These are phyloP conservation scores for Yarrowia phangngaensis DNA, from an alignment of 805 yeast genomes.

Conservation along the genomic window DNA sequence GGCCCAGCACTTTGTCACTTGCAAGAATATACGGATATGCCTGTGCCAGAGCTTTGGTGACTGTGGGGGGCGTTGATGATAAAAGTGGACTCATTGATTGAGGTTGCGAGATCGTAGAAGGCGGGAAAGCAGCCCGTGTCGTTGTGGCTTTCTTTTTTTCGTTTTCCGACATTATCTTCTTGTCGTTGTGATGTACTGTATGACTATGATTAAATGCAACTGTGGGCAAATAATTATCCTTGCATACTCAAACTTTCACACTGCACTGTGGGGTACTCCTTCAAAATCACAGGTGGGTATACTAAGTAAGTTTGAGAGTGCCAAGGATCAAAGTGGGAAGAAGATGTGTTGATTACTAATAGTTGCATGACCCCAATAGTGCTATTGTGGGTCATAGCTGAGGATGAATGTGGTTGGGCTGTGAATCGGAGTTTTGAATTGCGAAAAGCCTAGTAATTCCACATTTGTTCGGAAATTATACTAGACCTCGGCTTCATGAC, in stretches of 20 bases:
- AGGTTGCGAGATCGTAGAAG: slow-evolving; percentile 41
- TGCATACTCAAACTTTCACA: slow-evolving; percentile 26
- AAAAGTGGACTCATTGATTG: slow-evolving; percentile 72
- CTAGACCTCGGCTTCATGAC: too few relatives aligned
- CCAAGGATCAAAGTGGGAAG: too few relatives aligned
- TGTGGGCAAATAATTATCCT: slow-evolving; percentile 22
- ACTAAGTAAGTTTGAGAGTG: too few relatives aligned
- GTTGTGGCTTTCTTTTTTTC: slow-evolving; percentile 29
- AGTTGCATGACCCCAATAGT: too few relatives aligned
- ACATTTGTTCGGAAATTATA: too few relatives aligned
- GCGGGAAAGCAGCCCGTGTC: slow-evolving; percentile 41
- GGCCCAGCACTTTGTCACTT: slow-evolving; percentile 62
- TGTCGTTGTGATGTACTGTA: background rate
- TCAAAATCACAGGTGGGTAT: too few relatives aligned
- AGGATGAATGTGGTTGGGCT: too few relatives aligned
- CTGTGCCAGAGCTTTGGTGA: slow-evolving; percentile 73
- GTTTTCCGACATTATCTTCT: slow-evolving; percentile 14
- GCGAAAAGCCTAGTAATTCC: too few relatives aligned
- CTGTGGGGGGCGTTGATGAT: slow-evolving; percentile 85
- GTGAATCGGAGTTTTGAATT: too few relatives aligned
- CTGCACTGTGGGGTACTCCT: slow-evolving; percentile 26
- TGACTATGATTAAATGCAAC: slow-evolving; percentile 4
- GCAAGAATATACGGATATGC: slow-evolving; percentile 82
- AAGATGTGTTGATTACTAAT: too few relatives aligned
- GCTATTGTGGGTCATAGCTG: too few relatives aligned